A percentile compares a stretch with the other conserved stretches of the same genome.
These are phyloP conservation scores for Primulina eburnea DNA, from an alignment of 257 asterid species.

Conservation along the genomic window DNA sequence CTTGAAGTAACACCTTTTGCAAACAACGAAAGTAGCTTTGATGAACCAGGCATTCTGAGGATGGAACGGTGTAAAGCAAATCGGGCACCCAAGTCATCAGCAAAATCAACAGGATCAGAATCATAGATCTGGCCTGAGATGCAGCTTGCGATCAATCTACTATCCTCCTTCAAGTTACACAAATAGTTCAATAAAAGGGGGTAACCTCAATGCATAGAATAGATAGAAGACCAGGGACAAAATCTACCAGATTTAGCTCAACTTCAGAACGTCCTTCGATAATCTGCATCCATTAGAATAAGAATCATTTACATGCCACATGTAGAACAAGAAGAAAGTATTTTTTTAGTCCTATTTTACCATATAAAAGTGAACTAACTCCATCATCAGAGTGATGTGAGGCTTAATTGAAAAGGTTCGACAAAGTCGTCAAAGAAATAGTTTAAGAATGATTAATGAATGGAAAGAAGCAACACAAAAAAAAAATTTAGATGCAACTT, in stretches of 20 bases:
- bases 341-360: background rate
- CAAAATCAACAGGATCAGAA: slow-evolving; percentile 81
- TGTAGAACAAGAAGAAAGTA: background rate
- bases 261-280: slow-evolving; percentile 75
- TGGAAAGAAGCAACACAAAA: background rate
- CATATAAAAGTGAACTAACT: background rate
- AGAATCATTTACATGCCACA: slow-evolving; percentile 6
- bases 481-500: background rate
- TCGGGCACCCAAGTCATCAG: slow-evolving; percentile 69
- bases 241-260: slow-evolving; percentile 63
- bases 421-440: slow-evolving; percentile 10
- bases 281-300: slow-evolving; percentile 49
- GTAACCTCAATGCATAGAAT: slow-evolving; percentile 16
- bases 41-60: slow-evolving; percentile 73
- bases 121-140: slow-evolving; percentile 86
- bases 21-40: slow-evolving; percentile 59
- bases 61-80: slow-evolving; percentile 59
- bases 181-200: slow-evolving; percentile 19
- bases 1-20: slow-evolving; percentile 73
- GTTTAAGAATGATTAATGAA: background rate
- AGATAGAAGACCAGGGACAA: slow-evolving; percentile 16
- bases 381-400: slow-evolving; percentile 20
- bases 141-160: slow-evolving; percentile 63
- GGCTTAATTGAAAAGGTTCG: slow-evolving; percentile 2
- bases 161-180: slow-evolving; percentile 64